Conservation (phyloP, 2,329 filamentous ascomycete genomes). For the Nigrospora sphaerica region DNA sequence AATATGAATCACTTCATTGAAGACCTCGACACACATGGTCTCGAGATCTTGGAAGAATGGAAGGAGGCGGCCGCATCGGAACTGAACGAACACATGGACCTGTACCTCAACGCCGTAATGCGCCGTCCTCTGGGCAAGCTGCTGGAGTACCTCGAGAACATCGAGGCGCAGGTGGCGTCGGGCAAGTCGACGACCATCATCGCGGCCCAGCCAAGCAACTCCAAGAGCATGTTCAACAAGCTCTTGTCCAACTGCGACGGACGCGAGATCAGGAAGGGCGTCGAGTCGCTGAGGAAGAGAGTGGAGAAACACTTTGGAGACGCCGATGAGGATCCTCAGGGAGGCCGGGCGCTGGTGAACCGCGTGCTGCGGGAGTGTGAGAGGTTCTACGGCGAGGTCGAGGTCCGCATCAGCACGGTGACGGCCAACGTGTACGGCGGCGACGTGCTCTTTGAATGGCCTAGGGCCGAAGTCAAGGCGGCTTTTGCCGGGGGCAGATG, state of each 20-base stretch:
- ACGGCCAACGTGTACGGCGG: conserved; percentile 59
- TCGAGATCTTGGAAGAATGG: conserved; percentile 78
- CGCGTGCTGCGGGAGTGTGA: conserved; percentile 56
- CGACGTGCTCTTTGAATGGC: conserved; percentile 60
- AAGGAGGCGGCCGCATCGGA: conserved; percentile 70
- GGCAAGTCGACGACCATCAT: conserved; percentile 58
- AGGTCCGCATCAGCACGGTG: conserved; percentile 51
- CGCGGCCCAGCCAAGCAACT: conserved; percentile 75
- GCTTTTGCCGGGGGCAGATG: conserved; percentile 33
- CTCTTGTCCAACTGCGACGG: conserved; percentile 71
- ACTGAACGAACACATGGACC: conserved; percentile 76
- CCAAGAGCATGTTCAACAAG: conserved; percentile 78
- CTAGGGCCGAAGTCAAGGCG: conserved; percentile 53
- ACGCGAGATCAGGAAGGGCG: conserved; percentile 83
- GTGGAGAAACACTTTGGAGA: conserved; percentile 98
- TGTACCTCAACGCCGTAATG: conserved; percentile 85
- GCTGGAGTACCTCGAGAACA: conserved; percentile 84
- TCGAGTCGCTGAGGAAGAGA: conserved; percentile 80
- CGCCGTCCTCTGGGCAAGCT: conserved; percentile 83
- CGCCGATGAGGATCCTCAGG: conserved; percentile 62
- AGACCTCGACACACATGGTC: conserved; percentile 70
- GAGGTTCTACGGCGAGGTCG: conserved; percentile 54
- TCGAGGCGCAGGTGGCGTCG: conserved; percentile 62
- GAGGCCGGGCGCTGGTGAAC: conserved; percentile 39
- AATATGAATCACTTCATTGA: conserved; percentile 98